Conservation (phyloP, 2,329 filamentous ascomycete species). For the Phaeophleospora eucalypticola region DNA sequence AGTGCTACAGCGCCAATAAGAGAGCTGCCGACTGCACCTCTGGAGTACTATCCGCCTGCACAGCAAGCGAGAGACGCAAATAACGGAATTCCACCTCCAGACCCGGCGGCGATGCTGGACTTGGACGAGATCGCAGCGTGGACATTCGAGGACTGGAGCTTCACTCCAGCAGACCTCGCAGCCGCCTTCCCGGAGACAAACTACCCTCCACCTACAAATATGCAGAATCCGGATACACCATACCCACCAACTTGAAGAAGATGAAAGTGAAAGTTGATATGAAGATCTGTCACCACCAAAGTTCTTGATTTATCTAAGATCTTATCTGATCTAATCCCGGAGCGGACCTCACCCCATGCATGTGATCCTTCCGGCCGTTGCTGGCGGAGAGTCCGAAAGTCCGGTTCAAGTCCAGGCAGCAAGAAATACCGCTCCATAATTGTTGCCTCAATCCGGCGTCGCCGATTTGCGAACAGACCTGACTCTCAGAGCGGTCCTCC, state of each 20-base stretch:
- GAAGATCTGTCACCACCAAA: not conserved
- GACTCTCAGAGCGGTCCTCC: no score
- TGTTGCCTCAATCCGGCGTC: no score
- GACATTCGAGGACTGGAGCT: slow-evolving; percentile 31
- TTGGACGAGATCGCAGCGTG: slow-evolving; percentile 31
- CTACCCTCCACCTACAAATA: slow-evolving; percentile 3
- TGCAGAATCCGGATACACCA: not conserved
- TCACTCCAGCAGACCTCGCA: slow-evolving; percentile 21
- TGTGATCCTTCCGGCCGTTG: no score
- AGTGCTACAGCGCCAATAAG: not conserved
- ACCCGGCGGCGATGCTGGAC: slow-evolving; percentile 10
- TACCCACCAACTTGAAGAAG: slow-evolving; percentile 4
- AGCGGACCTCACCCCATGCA: no score
- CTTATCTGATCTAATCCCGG: not conserved
- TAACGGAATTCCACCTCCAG: not conserved
- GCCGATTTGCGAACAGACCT: no score
- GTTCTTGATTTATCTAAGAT: not conserved
- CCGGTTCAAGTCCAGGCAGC: no score
- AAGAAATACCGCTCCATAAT: no score
- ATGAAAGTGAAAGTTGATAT: not conserved
- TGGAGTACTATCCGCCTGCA: slow-evolving; percentile 4
- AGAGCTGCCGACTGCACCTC: not conserved
- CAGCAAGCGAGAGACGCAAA: not conserved
- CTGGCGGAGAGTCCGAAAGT: no score
- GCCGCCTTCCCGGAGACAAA: slow-evolving; percentile 3